Conservation (phyloP, 2,329 filamentous ascomycete species). For the Diaporthe nobilis region DNA sequence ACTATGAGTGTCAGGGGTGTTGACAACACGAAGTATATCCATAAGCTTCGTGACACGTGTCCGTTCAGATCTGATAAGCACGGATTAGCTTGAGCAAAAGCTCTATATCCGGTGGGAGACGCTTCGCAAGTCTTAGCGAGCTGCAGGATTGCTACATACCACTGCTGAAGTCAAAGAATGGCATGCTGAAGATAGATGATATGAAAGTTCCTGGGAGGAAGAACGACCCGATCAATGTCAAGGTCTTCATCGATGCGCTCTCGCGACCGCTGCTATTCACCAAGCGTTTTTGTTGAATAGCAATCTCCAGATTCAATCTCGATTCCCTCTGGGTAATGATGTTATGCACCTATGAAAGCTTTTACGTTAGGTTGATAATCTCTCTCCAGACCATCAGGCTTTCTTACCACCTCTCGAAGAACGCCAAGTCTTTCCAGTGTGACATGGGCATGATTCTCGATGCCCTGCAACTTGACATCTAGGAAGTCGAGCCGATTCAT, state of each 20-base stretch:
- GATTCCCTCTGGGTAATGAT: constrained; percentile 54
- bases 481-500: constrained; percentile 50
- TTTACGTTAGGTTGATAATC: too few relatives aligned
- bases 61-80: background rate
- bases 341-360: constrained; percentile 48
- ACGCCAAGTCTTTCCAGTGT: constrained; percentile 52
- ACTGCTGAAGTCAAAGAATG: constrained; percentile 20
- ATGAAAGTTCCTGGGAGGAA: constrained; percentile 1
- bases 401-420: constrained; percentile 52
- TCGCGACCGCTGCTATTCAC: constrained; percentile 44
- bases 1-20: background rate
- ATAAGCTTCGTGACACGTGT: constrained; percentile 20
- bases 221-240: background rate
- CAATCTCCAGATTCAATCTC: constrained; percentile 51
- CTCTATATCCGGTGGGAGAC: background rate
- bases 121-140: too few relatives aligned
- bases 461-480: constrained; percentile 51
- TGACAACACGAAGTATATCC: constrained; percentile 30
- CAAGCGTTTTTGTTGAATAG: constrained; percentile 45
- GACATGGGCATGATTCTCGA: constrained; percentile 53
- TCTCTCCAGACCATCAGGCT: background rate
- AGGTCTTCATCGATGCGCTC: constrained; percentile 47
- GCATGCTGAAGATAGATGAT: constrained; percentile 29
- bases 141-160: background rate
- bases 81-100: background rate